Evolutionary conservation across 1,284 basidiomycete genomes (phyloP).

Genomic region (Phenoliferia sp.): DNA sequence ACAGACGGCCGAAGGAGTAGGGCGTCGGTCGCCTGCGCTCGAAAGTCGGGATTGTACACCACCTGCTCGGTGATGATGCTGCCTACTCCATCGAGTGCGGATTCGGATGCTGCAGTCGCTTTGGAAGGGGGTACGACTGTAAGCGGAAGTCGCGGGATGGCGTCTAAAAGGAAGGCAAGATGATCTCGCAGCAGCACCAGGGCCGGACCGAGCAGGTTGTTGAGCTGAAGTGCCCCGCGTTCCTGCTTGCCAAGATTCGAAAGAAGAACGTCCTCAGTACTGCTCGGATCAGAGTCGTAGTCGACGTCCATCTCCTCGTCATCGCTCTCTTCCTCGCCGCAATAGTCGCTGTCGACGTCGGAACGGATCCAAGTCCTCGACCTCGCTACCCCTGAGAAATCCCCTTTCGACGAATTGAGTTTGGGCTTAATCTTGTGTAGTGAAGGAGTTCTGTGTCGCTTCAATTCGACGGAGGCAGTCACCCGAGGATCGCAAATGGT

Average conservation of each 20-base stretch:
- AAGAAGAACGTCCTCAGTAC: background rate
- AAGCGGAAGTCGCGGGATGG: background rate
- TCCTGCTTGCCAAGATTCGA: background rate
- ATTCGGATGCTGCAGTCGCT: constrained; percentile 3
- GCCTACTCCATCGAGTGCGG: constrained; percentile 1
- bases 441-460: background rate
- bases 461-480: constrained; percentile 11
- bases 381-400: background rate
- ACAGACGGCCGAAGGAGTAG: background rate
- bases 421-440: background rate
- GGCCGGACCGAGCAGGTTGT: constrained; percentile 5
- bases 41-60: constrained; percentile 16
- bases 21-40: background rate
- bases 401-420: background rate
- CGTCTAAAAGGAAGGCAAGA: background rate
- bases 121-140: background rate
- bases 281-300: background rate
- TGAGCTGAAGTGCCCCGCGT: background rate
- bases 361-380: constrained; percentile 1
- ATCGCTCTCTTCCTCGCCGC: constrained; percentile 8
- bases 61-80: constrained; percentile 12
- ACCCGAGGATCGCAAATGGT: constrained; percentile 24
- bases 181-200: constrained; percentile 5
- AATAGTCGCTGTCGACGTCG: constrained; percentile 8
- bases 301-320: constrained; percentile 12